A percentile compares a stretch with the other conserved stretches of the same genome.
Conservation (phyloP, 1,284 basidiomycete species). For the Taiwanofungus camphoratus region DNA sequence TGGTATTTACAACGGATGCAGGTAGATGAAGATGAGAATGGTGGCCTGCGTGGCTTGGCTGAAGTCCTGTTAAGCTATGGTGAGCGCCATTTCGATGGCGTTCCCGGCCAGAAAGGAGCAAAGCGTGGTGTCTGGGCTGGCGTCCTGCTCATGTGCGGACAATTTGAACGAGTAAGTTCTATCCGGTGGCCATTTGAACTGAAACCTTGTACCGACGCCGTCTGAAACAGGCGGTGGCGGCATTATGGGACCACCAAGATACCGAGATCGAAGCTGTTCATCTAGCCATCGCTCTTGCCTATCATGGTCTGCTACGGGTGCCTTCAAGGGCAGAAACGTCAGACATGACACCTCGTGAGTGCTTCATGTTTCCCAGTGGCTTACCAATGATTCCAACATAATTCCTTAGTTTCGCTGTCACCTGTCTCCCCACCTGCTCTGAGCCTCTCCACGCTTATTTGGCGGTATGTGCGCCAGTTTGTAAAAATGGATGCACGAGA, state of each 20-base stretch:
- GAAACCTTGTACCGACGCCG: not conserved
- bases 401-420: slow-evolving; percentile 53
- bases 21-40: slow-evolving; percentile 74
- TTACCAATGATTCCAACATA: slow-evolving; percentile 3
- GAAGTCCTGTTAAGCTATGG: slow-evolving; percentile 85
- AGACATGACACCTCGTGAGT: slow-evolving; percentile 77
- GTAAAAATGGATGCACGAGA: slow-evolving; percentile 89
- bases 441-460: slow-evolving; percentile 82
- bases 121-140: slow-evolving; percentile 81
- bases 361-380: not conserved
- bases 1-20: slow-evolving; percentile 19
- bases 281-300: slow-evolving; percentile 86
- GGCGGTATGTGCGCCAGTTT: slow-evolving; percentile 91
- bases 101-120: slow-evolving; percentile 50
- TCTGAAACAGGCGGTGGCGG: slow-evolving; percentile 71
- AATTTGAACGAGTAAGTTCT: slow-evolving; percentile 80
- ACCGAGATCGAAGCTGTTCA: slow-evolving; percentile 95
- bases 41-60: slow-evolving; percentile 76
- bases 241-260: slow-evolving; percentile 84
- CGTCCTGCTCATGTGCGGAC: slow-evolving; percentile 85
- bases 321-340: slow-evolving; percentile 75
- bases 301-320: slow-evolving; percentile 89
- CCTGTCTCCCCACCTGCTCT: slow-evolving; percentile 63
- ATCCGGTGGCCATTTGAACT: not conserved
- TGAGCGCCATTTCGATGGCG: slow-evolving; percentile 85